Evolutionary conservation across 306 rosid species (phyloP).

Genomic region (Echinosophora koreensis): DNA sequence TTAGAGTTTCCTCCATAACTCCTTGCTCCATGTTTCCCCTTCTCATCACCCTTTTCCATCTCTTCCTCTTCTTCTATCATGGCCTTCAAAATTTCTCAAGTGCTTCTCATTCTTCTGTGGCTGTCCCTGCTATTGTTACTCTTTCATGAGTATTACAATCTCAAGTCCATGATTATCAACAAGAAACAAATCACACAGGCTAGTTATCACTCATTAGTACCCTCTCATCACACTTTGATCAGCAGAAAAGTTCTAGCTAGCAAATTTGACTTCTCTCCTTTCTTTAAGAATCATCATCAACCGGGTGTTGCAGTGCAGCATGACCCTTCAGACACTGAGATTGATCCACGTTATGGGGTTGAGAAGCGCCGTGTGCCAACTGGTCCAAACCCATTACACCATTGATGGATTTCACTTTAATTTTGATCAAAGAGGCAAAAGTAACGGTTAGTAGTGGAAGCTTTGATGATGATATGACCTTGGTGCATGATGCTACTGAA

Average conservation of each 20-base stretch:
- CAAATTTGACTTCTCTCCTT: slow-evolving; percentile 81
- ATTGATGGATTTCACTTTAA: slow-evolving; percentile 50
- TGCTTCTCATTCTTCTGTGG: slow-evolving; percentile 62
- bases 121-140: slow-evolving; percentile 63
- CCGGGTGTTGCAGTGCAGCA: slow-evolving; percentile 21
- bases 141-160: slow-evolving; percentile 64
- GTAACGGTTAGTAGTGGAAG: slow-evolving; percentile 57
- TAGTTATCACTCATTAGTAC: slow-evolving; percentile 33
- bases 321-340: slow-evolving; percentile 51
- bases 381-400: slow-evolving; percentile 97
- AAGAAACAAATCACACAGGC: slow-evolving; percentile 50
- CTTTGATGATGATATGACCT: slow-evolving; percentile 38
- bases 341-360: slow-evolving; percentile 91
- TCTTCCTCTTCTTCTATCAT: slow-evolving; percentile 66
- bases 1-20: slow-evolving; percentile 46
- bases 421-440: slow-evolving; percentile 8
- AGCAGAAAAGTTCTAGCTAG: slow-evolving; percentile 77
- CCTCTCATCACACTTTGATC: slow-evolving; percentile 50
- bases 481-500: slow-evolving; percentile 14
- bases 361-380: slow-evolving; percentile 93
- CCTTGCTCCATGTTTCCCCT: slow-evolving; percentile 80
- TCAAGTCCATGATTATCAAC: slow-evolving; percentile 62
- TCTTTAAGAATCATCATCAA: slow-evolving; percentile 54
- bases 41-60: slow-evolving; percentile 55
- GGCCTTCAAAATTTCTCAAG: slow-evolving; percentile 71